phyloP scores from a whole-genome alignment of 352 stramenopile species.

The Plasmopara muralis region DNA sequence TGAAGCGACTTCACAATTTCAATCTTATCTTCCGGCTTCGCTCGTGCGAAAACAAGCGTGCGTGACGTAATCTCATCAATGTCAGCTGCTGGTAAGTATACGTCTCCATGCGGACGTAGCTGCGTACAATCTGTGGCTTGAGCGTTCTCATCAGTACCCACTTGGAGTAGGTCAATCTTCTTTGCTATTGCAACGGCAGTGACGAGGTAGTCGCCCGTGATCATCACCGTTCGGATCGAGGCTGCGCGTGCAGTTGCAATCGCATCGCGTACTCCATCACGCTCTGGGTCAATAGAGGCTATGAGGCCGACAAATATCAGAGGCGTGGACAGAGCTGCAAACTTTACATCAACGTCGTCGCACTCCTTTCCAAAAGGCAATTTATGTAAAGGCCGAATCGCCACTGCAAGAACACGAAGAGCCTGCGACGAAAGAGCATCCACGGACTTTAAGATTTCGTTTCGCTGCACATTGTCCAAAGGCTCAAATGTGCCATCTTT shows the following conservation, averaged over 20 bases:
- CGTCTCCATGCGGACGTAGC: constrained; percentile 38
- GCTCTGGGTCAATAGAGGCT: constrained; percentile 84
- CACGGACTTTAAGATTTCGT: constrained; percentile 48
- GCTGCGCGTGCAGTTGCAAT: constrained; percentile 36
- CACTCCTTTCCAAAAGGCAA: constrained; percentile 38
- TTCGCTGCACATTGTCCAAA: constrained; percentile 36
- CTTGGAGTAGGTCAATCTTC: constrained; percentile 88
- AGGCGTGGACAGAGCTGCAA: constrained; percentile 48
- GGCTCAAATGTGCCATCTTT: constrained; percentile 43
- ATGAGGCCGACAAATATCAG: constrained; percentile 91
- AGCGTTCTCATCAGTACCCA: constrained; percentile 43
- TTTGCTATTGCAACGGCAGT: constrained; percentile 92
- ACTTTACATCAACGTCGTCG: constrained; percentile 68
- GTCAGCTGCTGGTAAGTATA: constrained; percentile 63
- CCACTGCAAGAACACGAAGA: constrained; percentile 86
- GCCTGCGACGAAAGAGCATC: constrained; percentile 68
- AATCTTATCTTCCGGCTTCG: constrained; percentile 94
- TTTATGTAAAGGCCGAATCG: constrained; percentile 59
- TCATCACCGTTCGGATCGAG: constrained; percentile 84
- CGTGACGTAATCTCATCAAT: constrained; percentile 84
- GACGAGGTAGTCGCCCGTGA: constrained; percentile 94
- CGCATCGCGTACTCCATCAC: constrained; percentile 51
- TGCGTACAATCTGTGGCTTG: constrained; percentile 74
- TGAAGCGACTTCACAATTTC: constrained; percentile 94
- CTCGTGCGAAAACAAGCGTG: constrained; percentile 91